Evolutionary conservation across 805 yeast species (phyloP), one percentile per base, ranked within the genome.

Genomic region (Metschnikowia amazonensis): DNA sequence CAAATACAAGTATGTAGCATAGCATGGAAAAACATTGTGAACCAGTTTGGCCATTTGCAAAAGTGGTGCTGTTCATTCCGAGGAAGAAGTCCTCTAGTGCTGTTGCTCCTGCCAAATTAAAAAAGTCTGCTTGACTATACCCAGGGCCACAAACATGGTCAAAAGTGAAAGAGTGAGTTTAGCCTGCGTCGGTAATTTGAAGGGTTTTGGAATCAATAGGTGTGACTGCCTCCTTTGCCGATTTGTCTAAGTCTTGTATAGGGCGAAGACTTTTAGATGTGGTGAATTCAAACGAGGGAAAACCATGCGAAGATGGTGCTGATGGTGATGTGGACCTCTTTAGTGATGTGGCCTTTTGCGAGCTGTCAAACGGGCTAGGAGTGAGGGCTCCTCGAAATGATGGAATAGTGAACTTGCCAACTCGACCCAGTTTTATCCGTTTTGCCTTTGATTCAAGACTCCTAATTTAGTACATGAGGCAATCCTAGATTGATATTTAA

Each of bases 31-130:
- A n/a, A n/a, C n/a, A n/a, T n/a, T n/a, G n/a, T n/a, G n/a, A n/a
- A 0, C 89, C 87, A 0, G 87, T 80, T 56, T 84, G 92, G 9
- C 95, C 95, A 62, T 85, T 86, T 0, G 90, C 86, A 30, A 86
- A 64, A 0, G 86, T 79, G 0, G 92, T 79, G 17, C 89, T 87
- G 59, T 86, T 86, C 58, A 81, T 83, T 0, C 97, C 97, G 27
- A 74, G 70, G 46, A 84, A 74, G 25, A 87, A 70, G 50, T 85
- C 92, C 35, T 79, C 81, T 3, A 88, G 83, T 0, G 87, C 81
- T 33, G 79, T 79, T 31, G 67, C 59, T 4, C 85, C 75, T 0
- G 87, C 75, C 56, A 73, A 77, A 10, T 79, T 71, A 56, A 82
- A 85, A 4, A 86, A 68, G 4, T 79, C 80, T 2, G 58, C 57